Percentiles rank a stretch among this genome's conserved stretches.
Evolutionary conservation across 257 asterid species (phyloP).

Genomic region (Pogostemon cablin): DNA sequence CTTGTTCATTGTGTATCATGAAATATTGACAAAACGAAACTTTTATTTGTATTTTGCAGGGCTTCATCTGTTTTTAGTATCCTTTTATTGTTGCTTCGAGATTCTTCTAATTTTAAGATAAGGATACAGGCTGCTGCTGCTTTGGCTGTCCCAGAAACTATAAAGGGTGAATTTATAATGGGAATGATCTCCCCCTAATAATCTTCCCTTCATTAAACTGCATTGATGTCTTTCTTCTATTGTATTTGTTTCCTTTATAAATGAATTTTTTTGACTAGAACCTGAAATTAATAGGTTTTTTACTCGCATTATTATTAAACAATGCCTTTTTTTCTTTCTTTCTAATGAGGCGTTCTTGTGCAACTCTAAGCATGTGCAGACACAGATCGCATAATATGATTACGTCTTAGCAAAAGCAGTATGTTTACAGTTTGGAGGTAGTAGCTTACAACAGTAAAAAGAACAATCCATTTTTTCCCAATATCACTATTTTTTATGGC

Average conservation of each 20-base stretch:
- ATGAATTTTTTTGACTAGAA: constrained; percentile 10
- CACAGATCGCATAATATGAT: not conserved
- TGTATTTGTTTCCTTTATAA: constrained; percentile 6
- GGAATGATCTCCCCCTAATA: constrained; percentile 20
- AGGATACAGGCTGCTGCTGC: constrained; percentile 99
- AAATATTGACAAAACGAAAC: constrained; percentile 17
- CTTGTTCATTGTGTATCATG: constrained; percentile 13
- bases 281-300: constrained; percentile 10
- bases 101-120: constrained; percentile 91
- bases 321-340: not conserved
- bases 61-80: constrained; percentile 83
- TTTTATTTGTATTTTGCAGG: constrained; percentile 57
- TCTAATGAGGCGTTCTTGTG: constrained; percentile 1
- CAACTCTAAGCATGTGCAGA: not conserved
- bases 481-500: constrained; percentile 4
- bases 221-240: constrained; percentile 6
- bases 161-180: constrained; percentile 52
- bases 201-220: constrained; percentile 23
- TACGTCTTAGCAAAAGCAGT: not conserved
- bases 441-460: not conserved
- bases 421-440: constrained; percentile 2
- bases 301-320: not conserved
- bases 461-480: too few species aligned
- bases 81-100: constrained; percentile 82
- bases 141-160: constrained; percentile 86